A percentile compares a stretch with the other conserved stretches of the same genome.
Conservation (phyloP, 75 land plant species). For the Pinus tabuliformis region DNA sequence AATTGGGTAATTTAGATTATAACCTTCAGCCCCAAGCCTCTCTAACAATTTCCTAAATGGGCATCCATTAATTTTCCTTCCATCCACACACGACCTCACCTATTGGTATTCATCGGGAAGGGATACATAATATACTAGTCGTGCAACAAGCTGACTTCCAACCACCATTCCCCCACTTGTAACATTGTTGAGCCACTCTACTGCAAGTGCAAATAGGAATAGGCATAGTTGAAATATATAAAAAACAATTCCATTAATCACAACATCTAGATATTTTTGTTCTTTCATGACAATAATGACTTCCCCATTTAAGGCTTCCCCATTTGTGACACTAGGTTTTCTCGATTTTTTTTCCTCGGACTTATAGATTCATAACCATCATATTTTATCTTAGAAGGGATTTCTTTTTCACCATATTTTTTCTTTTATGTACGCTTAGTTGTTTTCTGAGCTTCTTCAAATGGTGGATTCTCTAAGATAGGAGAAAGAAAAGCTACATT, state of each 20-base stretch:
- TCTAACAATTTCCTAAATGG: slow-evolving; percentile 68
- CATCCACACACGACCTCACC: slow-evolving; percentile 61
- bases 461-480: slow-evolving; percentile 13
- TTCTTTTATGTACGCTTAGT: background rate
- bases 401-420: slow-evolving; percentile 16
- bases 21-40: slow-evolving; percentile 52
- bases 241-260: slow-evolving; percentile 46
- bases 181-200: slow-evolving; percentile 59
- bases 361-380: slow-evolving; percentile 18
- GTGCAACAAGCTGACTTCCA: slow-evolving; percentile 86
- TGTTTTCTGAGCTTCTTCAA: slow-evolving; percentile 18
- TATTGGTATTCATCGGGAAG: slow-evolving; percentile 53
- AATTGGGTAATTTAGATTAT: slow-evolving; percentile 43
- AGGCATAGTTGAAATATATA: slow-evolving; percentile 54
- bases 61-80: slow-evolving; percentile 70
- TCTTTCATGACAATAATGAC: too few species aligned
- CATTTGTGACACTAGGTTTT: slow-evolving; percentile 9
- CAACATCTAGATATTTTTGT: slow-evolving; percentile 33
- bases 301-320: slow-evolving; percentile 13
- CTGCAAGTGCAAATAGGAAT: slow-evolving; percentile 73
- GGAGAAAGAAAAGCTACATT: background rate
- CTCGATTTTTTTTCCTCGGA: slow-evolving; percentile 41
- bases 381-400: slow-evolving; percentile 32
- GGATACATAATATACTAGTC: slow-evolving; percentile 52
- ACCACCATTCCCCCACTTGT: slow-evolving; percentile 69